These are phyloP conservation scores for Colletotrichum australisinense DNA, from an alignment of 2,329 filamentous ascomycete genomes.

Conservation along the genomic window DNA sequence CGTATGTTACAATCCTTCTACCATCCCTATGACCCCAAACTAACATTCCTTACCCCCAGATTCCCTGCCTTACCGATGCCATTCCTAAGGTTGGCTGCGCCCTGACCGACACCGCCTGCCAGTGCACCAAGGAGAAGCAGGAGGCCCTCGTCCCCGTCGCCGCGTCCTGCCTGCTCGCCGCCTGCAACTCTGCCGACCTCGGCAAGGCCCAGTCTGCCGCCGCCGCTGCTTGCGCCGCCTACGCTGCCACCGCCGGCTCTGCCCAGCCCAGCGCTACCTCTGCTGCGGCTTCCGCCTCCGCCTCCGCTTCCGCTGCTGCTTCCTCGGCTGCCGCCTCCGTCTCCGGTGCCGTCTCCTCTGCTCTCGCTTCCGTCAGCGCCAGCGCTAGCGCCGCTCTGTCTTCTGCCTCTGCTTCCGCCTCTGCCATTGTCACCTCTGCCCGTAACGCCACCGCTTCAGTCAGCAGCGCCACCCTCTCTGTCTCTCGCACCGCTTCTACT, in stretches of 20 bases:
- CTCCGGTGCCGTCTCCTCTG: not conserved
- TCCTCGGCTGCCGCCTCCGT: not conserved
- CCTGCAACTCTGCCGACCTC: constrained; percentile 48
- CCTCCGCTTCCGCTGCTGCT: not conserved
- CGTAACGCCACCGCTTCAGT: not conserved
- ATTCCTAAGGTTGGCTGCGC: constrained; percentile 51
- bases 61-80: constrained; percentile 48
- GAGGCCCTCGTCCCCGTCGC: constrained; percentile 43
- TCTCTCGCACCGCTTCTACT: not conserved
- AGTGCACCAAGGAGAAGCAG: constrained; percentile 50
- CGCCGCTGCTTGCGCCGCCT: constrained; percentile 38
- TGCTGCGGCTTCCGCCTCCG: not conserved
- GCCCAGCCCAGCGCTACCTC: not conserved
- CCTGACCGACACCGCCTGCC: constrained; percentile 50
- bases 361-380: constrained; percentile 39
- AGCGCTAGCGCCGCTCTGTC: constrained; percentile 45
- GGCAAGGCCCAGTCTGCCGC: constrained; percentile 47
- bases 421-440: constrained; percentile 22
- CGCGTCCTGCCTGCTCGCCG: constrained; percentile 45
- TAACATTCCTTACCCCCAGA: constrained; percentile 32
- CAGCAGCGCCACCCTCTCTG: not conserved
- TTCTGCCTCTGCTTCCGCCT: constrained; percentile 37
- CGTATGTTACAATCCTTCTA: constrained; percentile 45
- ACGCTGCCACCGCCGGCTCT: constrained; percentile 33
- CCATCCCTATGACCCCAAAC: not conserved